Evolutionary conservation across 2,329 filamentous ascomycete species (phyloP).

Genomic region (Pyricularia grisea): DNA sequence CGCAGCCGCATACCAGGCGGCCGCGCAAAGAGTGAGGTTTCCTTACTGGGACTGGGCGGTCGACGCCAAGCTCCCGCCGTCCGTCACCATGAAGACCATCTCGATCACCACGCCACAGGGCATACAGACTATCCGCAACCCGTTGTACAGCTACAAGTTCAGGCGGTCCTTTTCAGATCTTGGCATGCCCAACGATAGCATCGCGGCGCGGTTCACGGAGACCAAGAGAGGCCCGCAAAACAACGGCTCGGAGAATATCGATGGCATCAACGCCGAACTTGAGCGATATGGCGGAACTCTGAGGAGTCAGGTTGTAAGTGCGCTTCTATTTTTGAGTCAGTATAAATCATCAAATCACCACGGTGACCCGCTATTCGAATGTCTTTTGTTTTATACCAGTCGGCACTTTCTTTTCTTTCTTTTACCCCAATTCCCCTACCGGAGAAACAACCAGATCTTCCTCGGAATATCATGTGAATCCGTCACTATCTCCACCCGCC

Average conservation of each 20-base stretch:
- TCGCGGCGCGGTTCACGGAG: conserved; percentile 16
- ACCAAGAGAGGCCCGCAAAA: conserved; percentile 29
- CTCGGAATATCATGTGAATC: neutral
- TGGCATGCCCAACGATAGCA: neutral
- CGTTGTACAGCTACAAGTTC: conserved; percentile 42
- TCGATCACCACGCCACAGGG: conserved; percentile 15
- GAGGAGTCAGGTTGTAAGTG: conserved; percentile 16
- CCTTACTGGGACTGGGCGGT: conserved; percentile 48
- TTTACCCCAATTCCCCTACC: neutral
- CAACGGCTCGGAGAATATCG: conserved; percentile 25
- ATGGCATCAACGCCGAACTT: conserved; percentile 10
- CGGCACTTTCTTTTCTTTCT: neutral
- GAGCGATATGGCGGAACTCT: conserved; percentile 16
- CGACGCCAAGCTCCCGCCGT: conserved; percentile 30
- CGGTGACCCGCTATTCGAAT: conserved; percentile 12
- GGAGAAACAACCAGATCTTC: neutral
- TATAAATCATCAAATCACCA: conserved; percentile 12
- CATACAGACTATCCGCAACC: conserved; percentile 29
- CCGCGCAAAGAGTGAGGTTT: conserved; percentile 35
- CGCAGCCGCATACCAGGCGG: conserved; percentile 27
- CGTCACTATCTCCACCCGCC: neutral
- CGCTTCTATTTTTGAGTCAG: neutral
- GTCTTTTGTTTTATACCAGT: neutral
- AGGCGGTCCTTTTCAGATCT: conserved; percentile 16
- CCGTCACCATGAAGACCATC: conserved; percentile 20